Base-by-base conservation (phyloP, 2,329 filamentous ascomycete genomes). In the Penicillium sp. region DNA sequence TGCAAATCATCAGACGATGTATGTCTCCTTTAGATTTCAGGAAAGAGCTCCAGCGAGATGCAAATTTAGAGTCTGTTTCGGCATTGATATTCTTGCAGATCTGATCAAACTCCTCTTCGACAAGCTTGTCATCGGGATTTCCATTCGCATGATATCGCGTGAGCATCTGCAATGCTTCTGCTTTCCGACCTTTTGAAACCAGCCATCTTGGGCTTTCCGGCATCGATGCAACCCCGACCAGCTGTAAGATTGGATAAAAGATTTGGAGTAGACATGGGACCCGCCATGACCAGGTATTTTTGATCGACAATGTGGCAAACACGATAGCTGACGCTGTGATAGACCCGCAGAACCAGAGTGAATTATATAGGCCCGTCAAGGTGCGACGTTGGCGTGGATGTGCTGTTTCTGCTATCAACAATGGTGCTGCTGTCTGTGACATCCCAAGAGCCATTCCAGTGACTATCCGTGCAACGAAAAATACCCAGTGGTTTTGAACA, bases 121-220 rank as follows among this genome's bases (percentile, higher is more conserved):
- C 54, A 15, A 54, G 27, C 6, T 40, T 40, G 11, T 50, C 49
- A 8, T 62, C 51, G 1, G 42, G 38, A 25, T 66, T 60, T 1
- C 68, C 67, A 47, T 77, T 69, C 2, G 75, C 78, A 35, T 81
- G 79, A 50, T 76, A 77, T 43, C 73, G 74, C 6, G 73, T 69
- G 40, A 85, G 68, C 3, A 76, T 71, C 4, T 68, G 60, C n/a
- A 74, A 62, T 1, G 76, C 77, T 45, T 80, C 69, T 14, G 79
- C 75, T 9, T 72, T 67, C 6, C 74, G 71, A 42, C 76, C 73
- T 38, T 77, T 72, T 29, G 74, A 72, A 37, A 78, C 75, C 14
- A 80, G 65, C 77, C 77, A 82, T 39, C 79, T 62, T 2, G 79
- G 79, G 2, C 74, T 79, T 50, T 82, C 79, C 0, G 79, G 79